phyloP scores from a whole-genome alignment of 495 filamentous ascomycete species.

The Penicillium subrubescens region DNA sequence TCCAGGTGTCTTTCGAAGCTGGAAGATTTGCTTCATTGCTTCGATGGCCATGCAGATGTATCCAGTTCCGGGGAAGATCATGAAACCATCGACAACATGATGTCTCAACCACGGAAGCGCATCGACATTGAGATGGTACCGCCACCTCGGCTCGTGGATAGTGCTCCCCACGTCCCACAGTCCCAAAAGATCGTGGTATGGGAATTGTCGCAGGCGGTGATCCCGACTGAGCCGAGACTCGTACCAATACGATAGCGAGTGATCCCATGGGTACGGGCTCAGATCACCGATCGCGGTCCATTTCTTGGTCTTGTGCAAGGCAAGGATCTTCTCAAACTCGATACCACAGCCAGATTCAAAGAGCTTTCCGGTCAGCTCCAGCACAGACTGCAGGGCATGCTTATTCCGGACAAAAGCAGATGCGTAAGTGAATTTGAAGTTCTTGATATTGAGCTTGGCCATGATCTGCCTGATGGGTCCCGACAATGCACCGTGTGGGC shows the following conservation, averaged over 20 bases:
- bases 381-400: background rate
- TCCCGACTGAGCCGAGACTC: constrained; percentile 4
- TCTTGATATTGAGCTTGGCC: background rate
- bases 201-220: constrained; percentile 1
- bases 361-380: background rate
- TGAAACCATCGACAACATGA: constrained; percentile 12
- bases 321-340: background rate
- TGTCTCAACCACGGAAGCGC: background rate
- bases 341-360: background rate
- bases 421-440: constrained; percentile 1
- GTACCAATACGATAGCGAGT: background rate
- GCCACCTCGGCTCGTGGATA: constrained; percentile 2
- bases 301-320: background rate
- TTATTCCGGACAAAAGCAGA: background rate
- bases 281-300: constrained; percentile 1
- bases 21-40: constrained; percentile 22
- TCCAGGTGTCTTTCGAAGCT: constrained; percentile 15
- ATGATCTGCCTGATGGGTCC: constrained; percentile 28
- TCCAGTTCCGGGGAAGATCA: constrained; percentile 41
- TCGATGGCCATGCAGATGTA: constrained; percentile 44
- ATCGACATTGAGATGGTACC: background rate
- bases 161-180: background rate
- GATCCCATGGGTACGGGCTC: constrained; percentile 2
- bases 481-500: constrained; percentile 43
- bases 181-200: background rate